Evolutionary conservation across 345 rosid genomes (phyloP), one percentile per base, ranked within the genome.

Genomic region (Citrus inodora): DNA sequence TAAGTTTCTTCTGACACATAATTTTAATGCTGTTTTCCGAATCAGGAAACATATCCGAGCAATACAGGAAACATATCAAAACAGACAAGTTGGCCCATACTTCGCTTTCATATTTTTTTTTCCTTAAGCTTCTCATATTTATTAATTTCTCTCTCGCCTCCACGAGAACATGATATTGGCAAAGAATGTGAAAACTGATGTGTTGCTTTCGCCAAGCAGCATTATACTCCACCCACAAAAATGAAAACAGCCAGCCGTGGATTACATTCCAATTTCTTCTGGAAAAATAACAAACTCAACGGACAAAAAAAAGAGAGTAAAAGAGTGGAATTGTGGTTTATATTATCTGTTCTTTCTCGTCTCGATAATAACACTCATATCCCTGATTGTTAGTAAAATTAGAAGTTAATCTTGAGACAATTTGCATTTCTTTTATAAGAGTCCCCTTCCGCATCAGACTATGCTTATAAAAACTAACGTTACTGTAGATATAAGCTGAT

Each of bases 11-110:
- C 71, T 48, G 79, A 53, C 64, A 48, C 16, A 2, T 19, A 25
- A 30, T 65, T 48, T 32, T 22, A 76, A 65, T 76, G 71, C 53
- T 22, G 33, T 24, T 33, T 32, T 40, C 64, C 35, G 24, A 48
- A 33, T 76, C 72, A 76, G 72, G 72, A 32, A 65, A 65, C 63
- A 65, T 66, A n/a, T 76, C 63, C 33, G 56, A 22, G 21, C 64
- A 14, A 33, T 0, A n/a, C 32, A 14, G n/a, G 48, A 32, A 27
- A 37, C 30, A n/a, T 25, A 65, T 64, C 71, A 64, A 30, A 75
- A 65, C 78, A 4, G 19, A 35, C 2, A 5, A n/a, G 21, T 8
- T 13, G 6, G 58, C 71, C 42, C 62, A 75, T 46, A 63, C 62
- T 71, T 56, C 56, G 65, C 30, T 9, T 22, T 3, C 22, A 4